These are phyloP conservation scores for Dactylellina cionopaga DNA, from an alignment of 2,329 filamentous ascomycete species.

Conservation along the genomic window DNA sequence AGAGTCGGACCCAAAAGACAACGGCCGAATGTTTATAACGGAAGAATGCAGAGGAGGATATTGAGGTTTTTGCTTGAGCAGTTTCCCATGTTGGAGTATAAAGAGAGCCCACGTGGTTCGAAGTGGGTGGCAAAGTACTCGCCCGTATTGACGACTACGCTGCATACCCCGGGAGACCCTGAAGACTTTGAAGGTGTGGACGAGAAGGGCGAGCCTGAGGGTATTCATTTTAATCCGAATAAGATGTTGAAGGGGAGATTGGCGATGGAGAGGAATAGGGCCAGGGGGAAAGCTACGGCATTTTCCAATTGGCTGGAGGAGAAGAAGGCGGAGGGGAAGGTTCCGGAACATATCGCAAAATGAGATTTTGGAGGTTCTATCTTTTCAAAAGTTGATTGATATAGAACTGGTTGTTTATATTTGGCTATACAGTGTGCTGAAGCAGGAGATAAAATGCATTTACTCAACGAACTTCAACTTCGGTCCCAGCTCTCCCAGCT, in stretches of 20 bases:
- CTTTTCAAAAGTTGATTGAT: too few species aligned
- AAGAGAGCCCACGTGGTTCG: neutral
- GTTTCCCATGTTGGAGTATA: slow-evolving; percentile 39
- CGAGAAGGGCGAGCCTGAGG: slow-evolving; percentile 31
- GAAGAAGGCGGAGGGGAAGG: slow-evolving; percentile 32
- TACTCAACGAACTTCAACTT: slow-evolving; percentile 49
- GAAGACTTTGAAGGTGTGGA: slow-evolving; percentile 45
- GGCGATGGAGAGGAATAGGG: slow-evolving; percentile 10
- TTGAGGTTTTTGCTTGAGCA: slow-evolving; percentile 53
- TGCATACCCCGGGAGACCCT: slow-evolving; percentile 19
- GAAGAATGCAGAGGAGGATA: slow-evolving; percentile 54
- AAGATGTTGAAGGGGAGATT: neutral
- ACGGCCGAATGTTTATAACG: slow-evolving; percentile 47
- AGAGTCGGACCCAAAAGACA: slow-evolving; percentile 24
- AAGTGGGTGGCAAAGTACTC: slow-evolving; percentile 40
- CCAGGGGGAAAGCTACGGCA: slow-evolving; percentile 8
- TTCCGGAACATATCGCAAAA: slow-evolving; percentile 6
- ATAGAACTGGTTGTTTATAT: too few species aligned
- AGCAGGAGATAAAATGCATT: neutral
- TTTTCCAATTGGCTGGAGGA: slow-evolving; percentile 33
- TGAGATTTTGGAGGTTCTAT: neutral
- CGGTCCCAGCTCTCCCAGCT: slow-evolving; percentile 66
- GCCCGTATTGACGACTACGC: slow-evolving; percentile 14
- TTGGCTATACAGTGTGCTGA: neutral
- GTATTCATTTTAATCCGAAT: slow-evolving; percentile 25